Base-by-base conservation (phyloP, 345 rosid genomes). In the Durio zibethinus region DNA sequence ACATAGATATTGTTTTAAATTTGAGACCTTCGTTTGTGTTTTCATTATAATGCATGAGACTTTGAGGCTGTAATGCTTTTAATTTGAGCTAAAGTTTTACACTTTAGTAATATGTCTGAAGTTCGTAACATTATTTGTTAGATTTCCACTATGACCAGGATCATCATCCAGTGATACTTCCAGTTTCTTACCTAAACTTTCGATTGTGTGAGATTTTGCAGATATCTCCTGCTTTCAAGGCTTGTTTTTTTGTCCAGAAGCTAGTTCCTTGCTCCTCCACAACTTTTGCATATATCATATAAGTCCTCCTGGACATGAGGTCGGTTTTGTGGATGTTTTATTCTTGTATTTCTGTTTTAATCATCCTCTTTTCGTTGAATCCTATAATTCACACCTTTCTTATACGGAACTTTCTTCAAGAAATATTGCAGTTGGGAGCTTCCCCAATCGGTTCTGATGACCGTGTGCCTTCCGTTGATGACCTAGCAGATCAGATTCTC, bases 301-400 rank as follows among this genome's bases (percentile, higher is more conserved):
- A 75, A 89, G 92, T 83, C 99, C 99, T 75, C 94, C 97, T 36
- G 99, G 98, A 75, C 98, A 95, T 67, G 97, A 95, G 99, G 98
- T 92, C 83, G 77, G 96, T 89, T 21, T 36, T 63, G 72, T 38
- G 10, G 15, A 20, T 45, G 15, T 42, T 67, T 40, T 66, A 64
- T 6, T 35, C 69, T 36, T 64, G 53, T 9, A 20, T 63, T 43
- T 57, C 31, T 70, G 54, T 35, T 36, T 43, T 48, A 69, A 60
- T 56, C 50, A 42, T 54, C 36, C 48, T 33, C 33, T 75, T 29
- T 72, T 57, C 16, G 8, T 16, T 45, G 77, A 71, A 73, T 62
- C 35, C 69, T 77, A 79, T 80, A 71, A 59, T 84, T 84, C 82
- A 80, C 83, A 70, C 83, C 86, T 87, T 89, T 88, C 90, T 88